These are phyloP conservation scores for Blakeslea trispora DNA, from an alignment of 371 early-diverging fungal genomes.

Conservation along the genomic window DNA sequence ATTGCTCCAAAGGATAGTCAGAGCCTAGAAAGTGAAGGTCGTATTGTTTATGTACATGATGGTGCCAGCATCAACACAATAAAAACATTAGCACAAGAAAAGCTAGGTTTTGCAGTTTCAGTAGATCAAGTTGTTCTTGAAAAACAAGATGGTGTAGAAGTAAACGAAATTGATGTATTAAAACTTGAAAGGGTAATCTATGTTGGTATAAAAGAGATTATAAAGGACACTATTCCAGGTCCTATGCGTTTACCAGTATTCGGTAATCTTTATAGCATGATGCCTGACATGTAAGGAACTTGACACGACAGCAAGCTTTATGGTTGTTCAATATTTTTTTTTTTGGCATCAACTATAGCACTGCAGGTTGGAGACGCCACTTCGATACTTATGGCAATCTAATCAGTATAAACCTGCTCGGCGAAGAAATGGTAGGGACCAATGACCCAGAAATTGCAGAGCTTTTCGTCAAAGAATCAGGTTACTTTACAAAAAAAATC, in stretches of 20 bases:
- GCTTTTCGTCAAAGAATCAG: constrained; percentile 33
- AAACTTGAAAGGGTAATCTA: constrained; percentile 22
- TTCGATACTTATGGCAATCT: constrained; percentile 30
- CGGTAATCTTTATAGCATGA: constrained; percentile 33
- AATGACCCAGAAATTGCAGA: constrained; percentile 42
- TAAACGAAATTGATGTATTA: constrained; percentile 21
- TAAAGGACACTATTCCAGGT: constrained; percentile 26
- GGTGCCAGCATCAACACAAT: constrained; percentile 23
- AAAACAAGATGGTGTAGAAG: constrained; percentile 4
- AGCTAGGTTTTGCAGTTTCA: constrained; percentile 15
- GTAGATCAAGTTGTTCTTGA: constrained; percentile 13
- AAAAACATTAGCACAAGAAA: constrained; percentile 24
- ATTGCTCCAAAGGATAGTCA: constrained; percentile 15
- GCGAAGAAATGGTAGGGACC: constrained; percentile 18
- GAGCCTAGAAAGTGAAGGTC: constrained; percentile 28
- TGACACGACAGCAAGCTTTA: no score
- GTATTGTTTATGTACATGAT: constrained; percentile 21
- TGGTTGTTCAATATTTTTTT: no score
- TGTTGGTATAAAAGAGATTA: constrained; percentile 12
- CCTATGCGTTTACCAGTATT: constrained; percentile 26
- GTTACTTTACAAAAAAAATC: constrained; percentile 43
- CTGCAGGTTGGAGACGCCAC: constrained; percentile 19
- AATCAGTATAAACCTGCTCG: constrained; percentile 20
- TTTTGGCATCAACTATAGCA: no score
- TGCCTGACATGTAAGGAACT: constrained; percentile 34